Base-by-base conservation (phyloP, 1,284 basidiomycete genomes). In the Volvariella volvacea region DNA sequence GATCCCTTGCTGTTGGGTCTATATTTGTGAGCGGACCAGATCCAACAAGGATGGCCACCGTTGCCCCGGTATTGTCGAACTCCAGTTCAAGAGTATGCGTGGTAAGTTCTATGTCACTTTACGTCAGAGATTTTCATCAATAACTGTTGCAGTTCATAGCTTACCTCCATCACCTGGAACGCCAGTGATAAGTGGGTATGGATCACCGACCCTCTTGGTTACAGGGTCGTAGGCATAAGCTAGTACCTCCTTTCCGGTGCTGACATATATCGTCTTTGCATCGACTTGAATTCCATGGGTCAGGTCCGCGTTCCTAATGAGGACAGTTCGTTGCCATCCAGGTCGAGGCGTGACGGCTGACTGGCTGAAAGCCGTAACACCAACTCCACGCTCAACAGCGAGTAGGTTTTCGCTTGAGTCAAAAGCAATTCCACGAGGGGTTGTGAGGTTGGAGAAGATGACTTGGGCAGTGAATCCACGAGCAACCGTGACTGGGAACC, bases 241-340 rank as follows among this genome's bases (percentile, higher is more conserved):
- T 7, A 64, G 52, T 2, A 61, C 57, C 2, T 53, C 50, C 6
- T 6, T 28, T 6, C 25, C 25, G 12, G 61, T 65, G 48, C 64
- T 65, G 32, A 64, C 59, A 37, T 63, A 65, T 16, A 71, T 50
- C 21, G 44, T 47, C 8, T 49, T 45, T 1, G 55, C 62, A 28
- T 64, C 59, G 14, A 71, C 46, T 45, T 67, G 61, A 20, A 71
- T 70, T 2, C 68, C 68, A 41, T 71, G 69, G 8, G 67, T 71
- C 20, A 71, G 56, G 19, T 49, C 49, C 2, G 60, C 30, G 44
- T 67, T 66, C 17, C 52, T 42, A 21, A 70, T 50, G 15, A 71
- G 63, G 9, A 67, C 52, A 1, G 56, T 61, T 1, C 68, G 63
- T 25, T 65, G 53, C 63, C 67, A 71, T 3, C 68, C 67, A 15